phyloP scores from a whole-genome alignment of 345 rosid genomes.

The Arabidopsis arenosa region DNA sequence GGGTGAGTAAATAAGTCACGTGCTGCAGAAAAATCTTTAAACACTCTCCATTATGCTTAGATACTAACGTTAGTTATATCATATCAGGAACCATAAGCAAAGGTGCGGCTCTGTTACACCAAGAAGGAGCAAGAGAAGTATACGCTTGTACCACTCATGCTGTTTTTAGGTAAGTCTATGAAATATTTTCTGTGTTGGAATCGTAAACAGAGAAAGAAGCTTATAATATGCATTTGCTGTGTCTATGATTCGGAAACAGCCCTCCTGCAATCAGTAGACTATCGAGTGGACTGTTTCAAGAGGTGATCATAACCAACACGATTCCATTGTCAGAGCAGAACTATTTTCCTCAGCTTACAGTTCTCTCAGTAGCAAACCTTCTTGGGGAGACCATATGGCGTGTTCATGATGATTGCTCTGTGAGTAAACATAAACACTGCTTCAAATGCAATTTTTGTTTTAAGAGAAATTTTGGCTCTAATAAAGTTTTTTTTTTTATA shows the following conservation, averaged over 20 bases:
- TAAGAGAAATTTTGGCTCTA: slow-evolving; percentile 11
- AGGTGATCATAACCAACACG: slow-evolving; percentile 94
- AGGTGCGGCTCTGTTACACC: slow-evolving; percentile 96
- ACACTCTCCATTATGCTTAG: neutral
- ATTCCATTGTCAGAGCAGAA: slow-evolving; percentile 84
- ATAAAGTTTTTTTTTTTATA: slow-evolving; percentile 10
- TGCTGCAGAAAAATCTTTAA: slow-evolving; percentile 3
- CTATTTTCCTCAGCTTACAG: slow-evolving; percentile 90
- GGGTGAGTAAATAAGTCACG: slow-evolving; percentile 53
- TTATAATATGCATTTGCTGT: slow-evolving; percentile 16
- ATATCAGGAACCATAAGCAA: slow-evolving; percentile 82
- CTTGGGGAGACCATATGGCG: slow-evolving; percentile 98
- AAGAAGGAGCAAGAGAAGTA: slow-evolving; percentile 98
- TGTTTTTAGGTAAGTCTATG: slow-evolving; percentile 73
- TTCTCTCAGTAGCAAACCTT: slow-evolving; percentile 94
- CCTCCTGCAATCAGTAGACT: slow-evolving; percentile 95
- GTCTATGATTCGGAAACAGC: slow-evolving; percentile 50
- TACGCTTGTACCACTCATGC: slow-evolving; percentile 96
- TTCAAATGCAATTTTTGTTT: slow-evolving; percentile 6
- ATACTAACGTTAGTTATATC: slow-evolving; percentile 11
- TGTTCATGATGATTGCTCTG: slow-evolving; percentile 94
- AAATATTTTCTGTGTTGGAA: slow-evolving; percentile 16
- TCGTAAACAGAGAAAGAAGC: neutral
- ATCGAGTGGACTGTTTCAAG: slow-evolving; percentile 93
- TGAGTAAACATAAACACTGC: slow-evolving; percentile 56